A percentile compares a stretch with the other conserved stretches of the same genome.
phyloP scores from a whole-genome alignment of 345 rosid species.

The Acer yangbiense region DNA sequence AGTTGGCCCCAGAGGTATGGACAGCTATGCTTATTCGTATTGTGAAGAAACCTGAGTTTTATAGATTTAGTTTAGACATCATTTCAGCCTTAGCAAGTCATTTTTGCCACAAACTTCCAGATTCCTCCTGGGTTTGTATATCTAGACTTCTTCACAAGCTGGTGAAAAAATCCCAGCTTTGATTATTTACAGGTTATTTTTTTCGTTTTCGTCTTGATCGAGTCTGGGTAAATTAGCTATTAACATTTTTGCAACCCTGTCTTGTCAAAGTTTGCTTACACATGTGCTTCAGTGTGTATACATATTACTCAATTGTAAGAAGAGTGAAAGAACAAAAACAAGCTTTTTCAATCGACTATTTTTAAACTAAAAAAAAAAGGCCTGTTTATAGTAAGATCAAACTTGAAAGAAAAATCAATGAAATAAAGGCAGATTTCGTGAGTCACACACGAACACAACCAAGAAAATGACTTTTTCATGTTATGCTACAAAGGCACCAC shows the following conservation, averaged over 20 bases:
- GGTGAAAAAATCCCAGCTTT: constrained; percentile 6
- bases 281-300: background rate
- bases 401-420: too few relatives aligned
- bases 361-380: too few relatives aligned
- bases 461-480: background rate
- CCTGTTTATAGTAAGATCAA: too few relatives aligned
- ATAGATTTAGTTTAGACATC: constrained; percentile 53
- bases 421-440: background rate
- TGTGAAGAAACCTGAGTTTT: constrained; percentile 61
- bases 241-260: background rate
- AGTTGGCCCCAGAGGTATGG: constrained; percentile 85
- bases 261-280: background rate
- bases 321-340: too few relatives aligned
- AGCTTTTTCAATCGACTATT: too few relatives aligned
- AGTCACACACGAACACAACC: background rate
- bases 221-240: too few relatives aligned
- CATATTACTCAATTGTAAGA: too few relatives aligned
- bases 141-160: constrained; percentile 59
- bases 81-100: constrained; percentile 52
- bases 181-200: background rate
- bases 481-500: background rate
- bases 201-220: background rate
- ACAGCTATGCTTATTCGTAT: constrained; percentile 68
- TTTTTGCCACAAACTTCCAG: constrained; percentile 53
- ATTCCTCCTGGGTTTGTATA: constrained; percentile 56